These are phyloP conservation scores for Debaryomyces castellii DNA, from an alignment of 805 yeast genomes.

Conservation along the genomic window DNA sequence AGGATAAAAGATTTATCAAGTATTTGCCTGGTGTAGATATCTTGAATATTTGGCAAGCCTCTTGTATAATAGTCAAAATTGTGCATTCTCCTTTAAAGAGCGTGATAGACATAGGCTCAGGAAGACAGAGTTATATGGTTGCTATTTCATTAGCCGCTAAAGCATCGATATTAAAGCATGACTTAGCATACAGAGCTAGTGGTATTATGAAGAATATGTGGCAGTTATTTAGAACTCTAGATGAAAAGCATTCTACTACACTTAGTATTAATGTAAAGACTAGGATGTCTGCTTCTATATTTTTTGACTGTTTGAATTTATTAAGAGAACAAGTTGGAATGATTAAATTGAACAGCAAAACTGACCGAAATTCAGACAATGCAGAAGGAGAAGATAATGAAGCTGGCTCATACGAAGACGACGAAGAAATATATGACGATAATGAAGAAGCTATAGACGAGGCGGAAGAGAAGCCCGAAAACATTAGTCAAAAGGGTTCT, in stretches of 20 bases:
- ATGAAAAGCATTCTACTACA: constrained; percentile 46
- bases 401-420: constrained; percentile 22
- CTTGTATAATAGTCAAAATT: constrained; percentile 77
- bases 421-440: constrained; percentile 16
- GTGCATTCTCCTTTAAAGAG: constrained; percentile 71
- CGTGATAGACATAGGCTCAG: constrained; percentile 67
- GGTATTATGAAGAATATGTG: constrained; percentile 94
- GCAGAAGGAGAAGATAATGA: constrained; percentile 30
- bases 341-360: constrained; percentile 53
- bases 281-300: constrained; percentile 89
- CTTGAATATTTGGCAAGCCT: constrained; percentile 86
- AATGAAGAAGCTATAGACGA: constrained; percentile 24
- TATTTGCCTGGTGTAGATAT: constrained; percentile 84
- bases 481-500: constrained; percentile 4
- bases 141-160: constrained; percentile 69
- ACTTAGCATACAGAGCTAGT: constrained; percentile 87
- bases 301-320: constrained; percentile 86
- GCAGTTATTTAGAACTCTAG: constrained; percentile 75
- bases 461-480: constrained; percentile 8
- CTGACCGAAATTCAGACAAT: constrained; percentile 21
- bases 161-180: constrained; percentile 87
- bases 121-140: constrained; percentile 63
- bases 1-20: constrained; percentile 62
- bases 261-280: constrained; percentile 63
- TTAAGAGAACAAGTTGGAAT: constrained; percentile 86